phyloP scores from a whole-genome alignment of 2,329 filamentous ascomycete species.

The Teratosphaeria gauchensis region DNA sequence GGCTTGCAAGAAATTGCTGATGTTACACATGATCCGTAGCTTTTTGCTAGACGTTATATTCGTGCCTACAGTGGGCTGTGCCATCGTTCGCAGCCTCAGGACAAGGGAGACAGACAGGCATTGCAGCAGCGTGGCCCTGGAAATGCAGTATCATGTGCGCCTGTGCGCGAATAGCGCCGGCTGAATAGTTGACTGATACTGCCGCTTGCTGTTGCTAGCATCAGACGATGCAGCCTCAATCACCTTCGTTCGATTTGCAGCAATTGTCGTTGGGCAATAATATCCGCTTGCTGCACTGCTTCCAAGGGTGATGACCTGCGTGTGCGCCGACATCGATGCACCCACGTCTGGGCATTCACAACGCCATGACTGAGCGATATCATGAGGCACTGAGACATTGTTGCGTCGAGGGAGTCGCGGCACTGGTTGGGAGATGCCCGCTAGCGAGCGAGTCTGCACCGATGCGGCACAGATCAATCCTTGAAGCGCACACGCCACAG shows the following conservation, averaged over 20 bases:
- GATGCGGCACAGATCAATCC: not conserved
- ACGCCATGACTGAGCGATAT: not conserved
- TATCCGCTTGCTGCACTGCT: not conserved
- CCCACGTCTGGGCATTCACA: not conserved
- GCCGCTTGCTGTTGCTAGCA: too few species aligned
- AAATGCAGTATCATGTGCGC: too few species aligned
- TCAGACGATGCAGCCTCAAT: too few species aligned
- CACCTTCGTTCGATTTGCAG: too few species aligned
- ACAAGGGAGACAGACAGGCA: not conserved
- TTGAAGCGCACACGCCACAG: not conserved
- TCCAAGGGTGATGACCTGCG: not conserved
- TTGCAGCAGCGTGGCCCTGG: not conserved
- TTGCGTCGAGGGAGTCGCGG: not conserved
- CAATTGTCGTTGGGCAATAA: not conserved
- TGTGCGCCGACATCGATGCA: not conserved
- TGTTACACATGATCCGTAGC: not conserved
- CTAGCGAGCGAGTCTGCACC: not conserved
- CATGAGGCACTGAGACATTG: not conserved
- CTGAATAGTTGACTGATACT: too few species aligned
- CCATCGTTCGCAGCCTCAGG: not conserved
- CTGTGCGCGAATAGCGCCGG: too few species aligned
- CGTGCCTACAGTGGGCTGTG: not conserved
- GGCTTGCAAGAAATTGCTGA: not conserved
- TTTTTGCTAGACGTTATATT: not conserved
- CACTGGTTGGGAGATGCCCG: not conserved